phyloP scores from a whole-genome alignment of 192 early-diverging fungal species.

The Backusella mclennaniae region DNA sequence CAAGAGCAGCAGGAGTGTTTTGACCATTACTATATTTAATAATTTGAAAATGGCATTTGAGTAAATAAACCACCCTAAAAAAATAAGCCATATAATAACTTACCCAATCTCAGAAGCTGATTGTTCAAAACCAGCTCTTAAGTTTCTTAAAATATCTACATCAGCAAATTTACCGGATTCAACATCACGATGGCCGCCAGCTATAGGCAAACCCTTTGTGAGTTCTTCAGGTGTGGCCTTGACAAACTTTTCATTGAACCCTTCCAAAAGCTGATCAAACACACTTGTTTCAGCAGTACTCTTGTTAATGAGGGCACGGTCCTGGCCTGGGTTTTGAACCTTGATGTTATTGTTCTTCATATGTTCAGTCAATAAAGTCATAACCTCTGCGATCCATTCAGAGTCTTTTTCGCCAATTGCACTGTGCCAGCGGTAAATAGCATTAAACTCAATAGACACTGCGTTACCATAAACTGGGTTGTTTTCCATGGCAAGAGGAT shows the following conservation, averaged over 20 bases:
- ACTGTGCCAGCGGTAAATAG: conserved; percentile 48
- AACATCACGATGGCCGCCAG: conserved; percentile 34
- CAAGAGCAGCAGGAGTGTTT: conserved; percentile 37
- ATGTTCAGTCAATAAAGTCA: conserved; percentile 6
- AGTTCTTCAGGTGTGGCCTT: conserved; percentile 28
- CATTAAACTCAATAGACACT: conserved; percentile 44
- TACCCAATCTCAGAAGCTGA: conserved; percentile 30
- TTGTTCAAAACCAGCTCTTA: conserved; percentile 18
- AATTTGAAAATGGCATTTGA: neutral
- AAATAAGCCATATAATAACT: neutral
- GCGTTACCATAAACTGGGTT: conserved; percentile 34
- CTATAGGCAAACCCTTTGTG: conserved; percentile 21
- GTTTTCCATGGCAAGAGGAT: conserved; percentile 19
- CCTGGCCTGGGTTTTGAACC: neutral
- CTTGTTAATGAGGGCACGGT: neutral
- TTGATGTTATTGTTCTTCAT: neutral
- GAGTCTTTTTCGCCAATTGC: conserved; percentile 41
- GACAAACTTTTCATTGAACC: conserved; percentile 24
- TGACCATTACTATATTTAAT: conserved; percentile 36
- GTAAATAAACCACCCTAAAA: neutral
- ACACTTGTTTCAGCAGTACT: neutral
- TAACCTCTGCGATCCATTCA: conserved; percentile 33
- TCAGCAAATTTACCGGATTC: conserved; percentile 21
- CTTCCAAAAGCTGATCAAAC: conserved; percentile 8
- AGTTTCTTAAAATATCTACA: neutral